Evolutionary conservation across 306 rosid genomes (phyloP).

Genomic region (Cajanus cajan): DNA sequence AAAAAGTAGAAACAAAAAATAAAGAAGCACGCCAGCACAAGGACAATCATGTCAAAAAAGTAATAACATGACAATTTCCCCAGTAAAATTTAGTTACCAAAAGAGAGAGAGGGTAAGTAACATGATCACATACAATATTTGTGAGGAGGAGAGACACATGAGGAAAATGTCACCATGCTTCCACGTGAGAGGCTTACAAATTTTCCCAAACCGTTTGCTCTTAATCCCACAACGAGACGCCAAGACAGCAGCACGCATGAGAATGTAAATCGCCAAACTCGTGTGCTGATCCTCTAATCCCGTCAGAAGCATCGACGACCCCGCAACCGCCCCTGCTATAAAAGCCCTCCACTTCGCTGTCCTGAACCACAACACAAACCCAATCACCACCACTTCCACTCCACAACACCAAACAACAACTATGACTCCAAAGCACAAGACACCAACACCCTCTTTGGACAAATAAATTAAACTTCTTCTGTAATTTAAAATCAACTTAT

Average conservation of each 20-base stretch:
- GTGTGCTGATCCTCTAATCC: constrained; percentile 84
- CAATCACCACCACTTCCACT: constrained; percentile 34
- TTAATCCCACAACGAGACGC: constrained; percentile 95
- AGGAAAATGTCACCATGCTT: constrained; percentile 93
- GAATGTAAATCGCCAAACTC: constrained; percentile 88
- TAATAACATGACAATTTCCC: neutral
- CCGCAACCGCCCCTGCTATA: constrained; percentile 92
- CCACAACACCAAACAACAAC: neutral
- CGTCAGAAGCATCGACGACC: constrained; percentile 87
- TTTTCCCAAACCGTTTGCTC: constrained; percentile 77
- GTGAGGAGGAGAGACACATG: constrained; percentile 94
- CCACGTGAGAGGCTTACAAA: constrained; percentile 97
- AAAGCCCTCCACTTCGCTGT: constrained; percentile 95
- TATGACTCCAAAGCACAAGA: neutral
- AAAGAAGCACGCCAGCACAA: neutral
- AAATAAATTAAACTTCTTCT: neutral
- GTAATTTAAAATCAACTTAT: neutral
- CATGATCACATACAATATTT: constrained; percentile 69
- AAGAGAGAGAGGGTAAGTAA: neutral
- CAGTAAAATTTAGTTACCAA: no score
- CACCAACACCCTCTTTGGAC: neutral
- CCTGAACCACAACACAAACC: constrained; percentile 62
- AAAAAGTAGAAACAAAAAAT: neutral
- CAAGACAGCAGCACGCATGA: constrained; percentile 90
- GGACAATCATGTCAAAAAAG: neutral